phyloP scores from a whole-genome alignment of 768 basidiomycete species.

The Pleurotus pulmonarius region DNA sequence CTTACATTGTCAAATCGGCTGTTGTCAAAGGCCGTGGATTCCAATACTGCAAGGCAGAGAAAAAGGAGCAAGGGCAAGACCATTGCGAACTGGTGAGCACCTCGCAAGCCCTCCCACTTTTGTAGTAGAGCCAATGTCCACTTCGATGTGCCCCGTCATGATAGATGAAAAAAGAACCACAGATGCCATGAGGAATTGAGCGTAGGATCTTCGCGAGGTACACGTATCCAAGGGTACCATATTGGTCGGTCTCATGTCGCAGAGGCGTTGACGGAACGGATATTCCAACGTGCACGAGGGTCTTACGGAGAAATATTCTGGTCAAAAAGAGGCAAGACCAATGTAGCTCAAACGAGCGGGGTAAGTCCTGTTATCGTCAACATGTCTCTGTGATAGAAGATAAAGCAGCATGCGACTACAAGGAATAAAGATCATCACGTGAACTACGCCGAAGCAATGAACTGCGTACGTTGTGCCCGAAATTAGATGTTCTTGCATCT shows the following conservation, averaged over 20 bases:
- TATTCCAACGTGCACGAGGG: neutral
- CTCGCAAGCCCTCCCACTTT: neutral
- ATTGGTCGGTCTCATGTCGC: constrained; percentile 1
- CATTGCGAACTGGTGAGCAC: neutral
- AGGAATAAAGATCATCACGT: neutral
- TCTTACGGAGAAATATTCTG: neutral
- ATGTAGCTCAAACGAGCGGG: neutral
- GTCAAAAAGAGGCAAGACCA: neutral
- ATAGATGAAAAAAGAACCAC: neutral
- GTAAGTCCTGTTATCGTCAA: neutral
- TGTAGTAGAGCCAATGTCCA: neutral
- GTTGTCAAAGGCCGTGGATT: constrained; percentile 45
- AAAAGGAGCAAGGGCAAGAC: constrained; percentile 2
- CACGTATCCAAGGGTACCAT: constrained; percentile 5
- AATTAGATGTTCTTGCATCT: no score
- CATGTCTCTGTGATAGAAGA: neutral
- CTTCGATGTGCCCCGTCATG: neutral
- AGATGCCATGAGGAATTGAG: constrained; percentile 3
- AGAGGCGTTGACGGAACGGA: neutral
- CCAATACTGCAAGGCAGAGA: constrained; percentile 14
- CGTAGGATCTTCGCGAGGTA: neutral
- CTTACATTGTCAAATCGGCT: constrained; percentile 61
- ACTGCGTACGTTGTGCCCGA: no score
- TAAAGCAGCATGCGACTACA: neutral
- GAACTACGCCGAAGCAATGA: neutral